These are phyloP conservation scores for Mucor mucedo DNA, from an alignment of 371 early-diverging fungal species.

Conservation along the genomic window DNA sequence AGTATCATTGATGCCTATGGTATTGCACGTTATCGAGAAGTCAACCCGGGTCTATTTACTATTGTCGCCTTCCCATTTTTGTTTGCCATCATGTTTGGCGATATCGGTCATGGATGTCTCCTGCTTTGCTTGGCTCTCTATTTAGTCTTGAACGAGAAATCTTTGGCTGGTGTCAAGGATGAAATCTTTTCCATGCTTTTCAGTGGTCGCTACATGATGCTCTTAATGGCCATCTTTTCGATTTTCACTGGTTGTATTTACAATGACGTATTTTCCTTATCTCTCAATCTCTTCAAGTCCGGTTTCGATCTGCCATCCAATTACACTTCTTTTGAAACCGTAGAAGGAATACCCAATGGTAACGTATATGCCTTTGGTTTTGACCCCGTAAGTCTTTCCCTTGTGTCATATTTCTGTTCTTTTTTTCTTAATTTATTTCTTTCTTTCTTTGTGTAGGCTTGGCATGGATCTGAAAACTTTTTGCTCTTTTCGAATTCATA, in stretches of 20 bases:
- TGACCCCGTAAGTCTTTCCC: constrained; percentile 65
- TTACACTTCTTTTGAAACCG: constrained; percentile 43
- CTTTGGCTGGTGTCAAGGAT: constrained; percentile 70
- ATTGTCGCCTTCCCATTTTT: constrained; percentile 98
- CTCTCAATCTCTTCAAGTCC: constrained; percentile 78
- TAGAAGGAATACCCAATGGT: constrained; percentile 46
- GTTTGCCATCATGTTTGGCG: constrained; percentile 99
- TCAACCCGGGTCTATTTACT: constrained; percentile 99
- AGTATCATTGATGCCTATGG: constrained; percentile 98
- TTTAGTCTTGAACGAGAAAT: constrained; percentile 83
- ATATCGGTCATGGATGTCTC: constrained; percentile 97
- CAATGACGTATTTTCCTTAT: constrained; percentile 95
- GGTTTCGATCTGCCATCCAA: constrained; percentile 74
- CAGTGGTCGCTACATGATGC: constrained; percentile 96
- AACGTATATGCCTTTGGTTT: constrained; percentile 75
- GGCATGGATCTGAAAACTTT: constrained; percentile 94
- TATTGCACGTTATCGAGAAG: constrained; percentile 97
- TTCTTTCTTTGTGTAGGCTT: constrained; percentile 69
- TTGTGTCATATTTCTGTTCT: background rate
- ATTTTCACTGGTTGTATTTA: constrained; percentile 98
- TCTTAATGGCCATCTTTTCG: constrained; percentile 96
- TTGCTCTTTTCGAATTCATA: constrained; percentile 97
- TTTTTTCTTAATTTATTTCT: background rate
- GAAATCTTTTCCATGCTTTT: constrained; percentile 93
- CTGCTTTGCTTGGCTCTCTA: constrained; percentile 79